These are phyloP conservation scores for Hypoxylon sp. DNA, from an alignment of 2,329 filamentous ascomycete species.

Conservation along the genomic window DNA sequence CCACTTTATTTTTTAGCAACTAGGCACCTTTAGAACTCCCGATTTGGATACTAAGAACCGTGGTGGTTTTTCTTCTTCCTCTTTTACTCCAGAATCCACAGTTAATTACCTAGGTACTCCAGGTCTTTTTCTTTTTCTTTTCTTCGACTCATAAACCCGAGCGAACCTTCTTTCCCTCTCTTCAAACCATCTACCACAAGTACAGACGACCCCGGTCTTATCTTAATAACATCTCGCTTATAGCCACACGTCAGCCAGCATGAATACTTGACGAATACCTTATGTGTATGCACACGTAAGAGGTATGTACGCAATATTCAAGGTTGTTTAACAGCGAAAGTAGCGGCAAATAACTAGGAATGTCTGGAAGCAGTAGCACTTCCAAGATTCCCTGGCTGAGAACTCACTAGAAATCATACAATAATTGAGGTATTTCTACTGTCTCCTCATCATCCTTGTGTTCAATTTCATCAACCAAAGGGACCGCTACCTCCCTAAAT, in stretches of 20 bases:
- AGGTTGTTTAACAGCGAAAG: constrained; percentile 3
- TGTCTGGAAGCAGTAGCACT: neutral
- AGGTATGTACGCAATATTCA: neutral
- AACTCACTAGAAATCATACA: neutral
- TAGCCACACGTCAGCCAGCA: constrained; percentile 26
- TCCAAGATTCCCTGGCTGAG: neutral
- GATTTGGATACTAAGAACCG: neutral
- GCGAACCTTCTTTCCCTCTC: neutral
- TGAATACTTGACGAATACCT: neutral
- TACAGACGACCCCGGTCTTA: constrained; percentile 12
- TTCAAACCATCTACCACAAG: constrained; percentile 2
- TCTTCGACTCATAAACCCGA: neutral
- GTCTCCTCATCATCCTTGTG: neutral
- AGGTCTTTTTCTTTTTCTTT: constrained; percentile 3
- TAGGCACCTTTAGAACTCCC: neutral
- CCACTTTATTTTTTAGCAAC: neutral
- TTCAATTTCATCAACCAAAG: constrained; percentile 1
- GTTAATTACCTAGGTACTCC: neutral
- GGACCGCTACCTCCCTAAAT: neutral
- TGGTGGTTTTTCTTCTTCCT: neutral
- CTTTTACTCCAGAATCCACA: neutral
- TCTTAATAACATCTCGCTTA: constrained; percentile 10
- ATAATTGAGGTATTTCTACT: neutral
- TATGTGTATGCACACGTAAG: constrained; percentile 9
- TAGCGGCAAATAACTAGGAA: neutral